Evolutionary conservation across 345 rosid genomes (phyloP).

Genomic region (Gossypium herbaceum): DNA sequence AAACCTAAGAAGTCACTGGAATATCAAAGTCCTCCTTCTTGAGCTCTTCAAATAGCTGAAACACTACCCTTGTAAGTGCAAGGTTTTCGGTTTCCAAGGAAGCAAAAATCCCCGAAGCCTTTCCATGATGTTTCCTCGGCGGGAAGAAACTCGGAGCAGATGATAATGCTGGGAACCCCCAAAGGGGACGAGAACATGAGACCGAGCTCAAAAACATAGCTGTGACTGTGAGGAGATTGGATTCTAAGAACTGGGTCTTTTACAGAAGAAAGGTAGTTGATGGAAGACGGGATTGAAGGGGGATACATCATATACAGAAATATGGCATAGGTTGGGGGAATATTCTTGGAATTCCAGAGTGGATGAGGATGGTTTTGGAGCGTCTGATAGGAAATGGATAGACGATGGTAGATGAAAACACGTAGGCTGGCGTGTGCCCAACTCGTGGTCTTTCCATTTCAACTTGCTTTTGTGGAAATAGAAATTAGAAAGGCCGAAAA

Average conservation of each 20-base stretch:
- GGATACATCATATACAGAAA: conserved; percentile 13
- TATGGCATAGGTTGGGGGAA: conserved; percentile 9
- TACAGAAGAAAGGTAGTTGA: background rate
- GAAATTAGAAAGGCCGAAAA: conserved; percentile 1
- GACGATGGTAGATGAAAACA: conserved; percentile 21
- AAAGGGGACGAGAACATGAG: conserved; percentile 16
- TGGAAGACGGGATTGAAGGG: background rate
- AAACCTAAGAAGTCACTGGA: conserved; percentile 39
- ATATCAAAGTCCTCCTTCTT: conserved; percentile 49
- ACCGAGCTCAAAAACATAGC: conserved; percentile 24
- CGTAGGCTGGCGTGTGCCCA: conserved; percentile 56
- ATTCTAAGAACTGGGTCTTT: background rate
- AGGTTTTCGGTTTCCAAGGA: conserved; percentile 20
- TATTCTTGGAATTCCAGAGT: conserved; percentile 24
- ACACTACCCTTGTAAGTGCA: conserved; percentile 55
- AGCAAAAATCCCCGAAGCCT: conserved; percentile 26
- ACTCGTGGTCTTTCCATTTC: conserved; percentile 45
- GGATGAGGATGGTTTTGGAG: conserved; percentile 21
- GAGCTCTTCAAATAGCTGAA: conserved; percentile 69
- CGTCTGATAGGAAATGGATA: conserved; percentile 39
- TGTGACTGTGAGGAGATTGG: background rate
- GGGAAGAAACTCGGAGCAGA: conserved; percentile 16
- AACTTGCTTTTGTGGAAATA: conserved; percentile 21
- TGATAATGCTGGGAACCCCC: conserved; percentile 2
- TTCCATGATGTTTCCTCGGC: conserved; percentile 10